phyloP scores from a whole-genome alignment of 73 alveolate genomes.

The Diophrys appendiculata region DNA sequence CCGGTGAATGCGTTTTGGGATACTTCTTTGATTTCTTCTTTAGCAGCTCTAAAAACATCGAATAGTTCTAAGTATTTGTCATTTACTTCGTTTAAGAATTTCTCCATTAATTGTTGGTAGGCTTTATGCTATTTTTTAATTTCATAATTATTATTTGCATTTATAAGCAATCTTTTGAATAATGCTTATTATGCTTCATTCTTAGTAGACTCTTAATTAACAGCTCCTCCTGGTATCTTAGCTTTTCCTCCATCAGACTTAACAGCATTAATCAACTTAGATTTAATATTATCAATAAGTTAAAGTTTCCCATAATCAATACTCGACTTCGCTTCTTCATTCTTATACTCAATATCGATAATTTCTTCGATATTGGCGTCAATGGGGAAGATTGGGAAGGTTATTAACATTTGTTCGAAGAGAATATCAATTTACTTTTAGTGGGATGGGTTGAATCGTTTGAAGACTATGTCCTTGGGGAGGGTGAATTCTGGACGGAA shows the following conservation, averaged over 20 bases:
- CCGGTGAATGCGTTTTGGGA: conserved; percentile 1
- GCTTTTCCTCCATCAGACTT: too few relatives aligned
- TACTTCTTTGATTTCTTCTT: background rate
- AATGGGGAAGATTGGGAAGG: conserved; percentile 32
- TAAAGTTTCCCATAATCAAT: conserved; percentile 40
- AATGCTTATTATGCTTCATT: too few relatives aligned
- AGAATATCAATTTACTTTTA: conserved; percentile 12
- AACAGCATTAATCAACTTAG: background rate
- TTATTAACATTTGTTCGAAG: conserved; percentile 29
- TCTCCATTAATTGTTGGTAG: background rate
- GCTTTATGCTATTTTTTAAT: background rate
- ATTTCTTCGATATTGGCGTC: conserved; percentile 41
- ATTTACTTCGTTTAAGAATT: background rate
- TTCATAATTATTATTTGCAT: background rate
- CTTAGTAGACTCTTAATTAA: too few relatives aligned
- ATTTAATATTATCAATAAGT: conserved; percentile 17
- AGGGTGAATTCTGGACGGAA: conserved; percentile 11
- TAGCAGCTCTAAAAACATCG: background rate
- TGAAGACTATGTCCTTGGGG: conserved; percentile 39
- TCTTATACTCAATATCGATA: conserved; percentile 18
- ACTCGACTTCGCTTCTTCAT: conserved; percentile 22
- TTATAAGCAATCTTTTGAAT: background rate
- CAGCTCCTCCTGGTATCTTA: conserved; percentile 4
- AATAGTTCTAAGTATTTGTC: background rate
- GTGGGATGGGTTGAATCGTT: conserved; percentile 5